Evolutionary conservation across 2,329 filamentous ascomycete species (phyloP), one percentile per base, ranked within the genome.

Genomic region (Ceratocystis alfenasii): DNA sequence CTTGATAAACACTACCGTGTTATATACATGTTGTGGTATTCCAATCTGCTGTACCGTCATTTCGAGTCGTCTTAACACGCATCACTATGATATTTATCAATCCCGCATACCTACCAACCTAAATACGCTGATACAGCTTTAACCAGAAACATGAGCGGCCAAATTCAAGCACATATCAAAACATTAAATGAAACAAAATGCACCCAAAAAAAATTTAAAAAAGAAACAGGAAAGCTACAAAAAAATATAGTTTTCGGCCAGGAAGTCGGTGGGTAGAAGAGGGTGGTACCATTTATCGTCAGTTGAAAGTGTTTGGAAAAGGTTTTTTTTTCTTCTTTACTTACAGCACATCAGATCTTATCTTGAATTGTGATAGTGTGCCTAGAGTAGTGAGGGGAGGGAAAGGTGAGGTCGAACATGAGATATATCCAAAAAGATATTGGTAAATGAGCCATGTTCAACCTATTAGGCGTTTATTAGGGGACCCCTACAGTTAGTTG

Each of bases 1-100:
- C 55, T 59, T 59, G 55, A 59, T 36, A 30, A 59, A 36, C 55
- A n/a, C 28, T 59, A 36, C 28, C 28, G 28, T 59, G 55, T 59
- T 33, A 59, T 59, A 59, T 59, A 59, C 55, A 59, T 59, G 25
- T 59, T 36, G 55, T 59, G 55, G 55, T 59, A 59, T 59, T 36
- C 55, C 17, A 59, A 59, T 59, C 55, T 59, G 55, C 55, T 59
- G 55, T 59, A 59, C 55, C 55, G 55, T 59, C 55, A 59, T 59
- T 59, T 59, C 30, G 55, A 33, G 55, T 59, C 55, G 55, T 59
- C 55, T 59, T 59, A 59, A 41, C 25, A 22, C 55, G 33, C 55
- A 59, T 59, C 55, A 59, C 55, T 59, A 59, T 36, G 55, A 59
- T 59, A 59, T 59, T 59, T 59, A 59, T 59, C 55, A 59, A 36